A percentile compares a stretch with the other conserved stretches of the same genome.
Conservation (phyloP, 768 basidiomycete genomes). For the Rhizopogon salebrosus region DNA sequence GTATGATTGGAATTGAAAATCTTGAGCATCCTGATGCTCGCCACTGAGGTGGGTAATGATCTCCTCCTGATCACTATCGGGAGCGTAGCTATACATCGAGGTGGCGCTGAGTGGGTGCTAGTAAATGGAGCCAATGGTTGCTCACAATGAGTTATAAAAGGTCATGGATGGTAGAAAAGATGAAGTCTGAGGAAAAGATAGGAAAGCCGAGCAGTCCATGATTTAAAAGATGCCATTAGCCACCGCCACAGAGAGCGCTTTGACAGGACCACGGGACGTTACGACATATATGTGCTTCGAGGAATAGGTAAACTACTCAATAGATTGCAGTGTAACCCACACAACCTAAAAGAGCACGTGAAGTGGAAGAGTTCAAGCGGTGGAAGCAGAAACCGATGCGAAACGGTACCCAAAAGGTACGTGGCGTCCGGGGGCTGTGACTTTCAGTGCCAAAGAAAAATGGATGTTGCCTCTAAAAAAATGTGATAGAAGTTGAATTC, state of each 20-base stretch:
- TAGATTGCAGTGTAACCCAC: conserved; percentile 16
- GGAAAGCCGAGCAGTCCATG: not conserved
- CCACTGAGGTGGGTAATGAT: not conserved
- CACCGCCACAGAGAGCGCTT: conserved; percentile 12
- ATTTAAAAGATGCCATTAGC: conserved; percentile 18
- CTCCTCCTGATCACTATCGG: not conserved
- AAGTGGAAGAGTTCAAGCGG: not conserved
- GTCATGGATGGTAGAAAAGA: conserved; percentile 1
- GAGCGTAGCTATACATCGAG: not conserved
- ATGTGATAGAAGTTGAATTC: too few relatives aligned
- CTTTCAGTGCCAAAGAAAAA: conserved; percentile 8
- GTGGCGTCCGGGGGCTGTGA: conserved; percentile 18
- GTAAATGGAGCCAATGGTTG: not conserved
- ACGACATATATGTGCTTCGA: conserved; percentile 11
- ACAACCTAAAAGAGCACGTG: not conserved
- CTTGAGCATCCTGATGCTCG: not conserved
- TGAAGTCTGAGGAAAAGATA: not conserved
- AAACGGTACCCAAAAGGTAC: not conserved
- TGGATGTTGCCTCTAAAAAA: not conserved
- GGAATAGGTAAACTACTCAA: not conserved
- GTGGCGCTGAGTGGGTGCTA: not conserved
- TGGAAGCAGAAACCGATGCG: not conserved
- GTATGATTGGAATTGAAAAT: not conserved
- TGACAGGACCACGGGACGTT: conserved; percentile 13
- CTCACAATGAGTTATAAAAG: not conserved